These are phyloP conservation scores for Penicillium cataractarum DNA, from an alignment of 495 filamentous ascomycete species.

Conservation along the genomic window DNA sequence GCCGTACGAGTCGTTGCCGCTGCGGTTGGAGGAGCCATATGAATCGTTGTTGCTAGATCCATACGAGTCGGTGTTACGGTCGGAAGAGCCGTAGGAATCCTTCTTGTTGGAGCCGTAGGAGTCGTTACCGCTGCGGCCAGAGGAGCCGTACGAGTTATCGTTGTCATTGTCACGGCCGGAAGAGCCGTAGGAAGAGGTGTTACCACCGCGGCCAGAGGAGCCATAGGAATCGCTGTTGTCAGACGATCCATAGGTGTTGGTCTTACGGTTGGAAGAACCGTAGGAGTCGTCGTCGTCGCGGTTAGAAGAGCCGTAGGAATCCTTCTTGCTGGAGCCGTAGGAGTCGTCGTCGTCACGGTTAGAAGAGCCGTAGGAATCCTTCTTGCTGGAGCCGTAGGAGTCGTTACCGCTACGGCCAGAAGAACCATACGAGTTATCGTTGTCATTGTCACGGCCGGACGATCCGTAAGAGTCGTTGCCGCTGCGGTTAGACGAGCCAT, in stretches of 20 bases:
- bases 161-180: background rate
- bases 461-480: background rate
- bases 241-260: background rate
- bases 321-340: background rate
- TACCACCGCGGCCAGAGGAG: background rate
- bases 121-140: background rate
- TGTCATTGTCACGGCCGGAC: background rate
- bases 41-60: background rate
- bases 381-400: background rate
- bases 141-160: conserved; percentile 1
- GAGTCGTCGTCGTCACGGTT: background rate
- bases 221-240: background rate
- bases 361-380: background rate
- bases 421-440: background rate
- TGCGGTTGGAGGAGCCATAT: background rate
- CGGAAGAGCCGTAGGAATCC: background rate
- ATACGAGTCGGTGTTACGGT: background rate
- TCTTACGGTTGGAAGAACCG: background rate
- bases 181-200: background rate
- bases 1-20: conserved; percentile 2
- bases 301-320: background rate
- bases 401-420: background rate
- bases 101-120: background rate
- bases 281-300: background rate
- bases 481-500: background rate